Percentiles rank a stretch among this genome's conserved stretches.
Evolutionary conservation across 2,329 filamentous ascomycete genomes (phyloP).

Genomic region (Penicillium thymicola): DNA sequence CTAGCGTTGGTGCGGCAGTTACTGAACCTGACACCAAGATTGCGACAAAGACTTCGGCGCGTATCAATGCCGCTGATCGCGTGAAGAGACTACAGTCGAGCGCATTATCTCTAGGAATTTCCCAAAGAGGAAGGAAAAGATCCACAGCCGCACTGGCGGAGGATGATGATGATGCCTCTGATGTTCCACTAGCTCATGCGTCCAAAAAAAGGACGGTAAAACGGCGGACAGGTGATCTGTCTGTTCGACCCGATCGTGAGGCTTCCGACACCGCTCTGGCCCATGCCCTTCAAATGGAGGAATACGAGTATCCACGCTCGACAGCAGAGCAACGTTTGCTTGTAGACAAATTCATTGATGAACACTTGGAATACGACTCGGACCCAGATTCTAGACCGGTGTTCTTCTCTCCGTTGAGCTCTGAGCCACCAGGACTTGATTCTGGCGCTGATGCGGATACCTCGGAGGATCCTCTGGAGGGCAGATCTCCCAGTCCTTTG

Average conservation of each 20-base stretch:
- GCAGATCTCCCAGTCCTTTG: background rate
- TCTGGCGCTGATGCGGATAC: slow-evolving; percentile 9
- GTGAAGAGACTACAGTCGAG: slow-evolving; percentile 50
- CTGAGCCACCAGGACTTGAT: background rate
- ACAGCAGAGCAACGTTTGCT: slow-evolving; percentile 38
- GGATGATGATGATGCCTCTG: slow-evolving; percentile 36
- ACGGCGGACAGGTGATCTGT: slow-evolving; percentile 41
- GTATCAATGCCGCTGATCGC: slow-evolving; percentile 46
- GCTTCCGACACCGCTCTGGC: slow-evolving; percentile 54
- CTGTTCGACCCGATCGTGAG: slow-evolving; percentile 33
- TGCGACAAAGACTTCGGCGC: slow-evolving; percentile 27
- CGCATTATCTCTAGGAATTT: slow-evolving; percentile 44
- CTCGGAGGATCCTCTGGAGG: slow-evolving; percentile 17
- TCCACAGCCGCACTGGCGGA: slow-evolving; percentile 37
- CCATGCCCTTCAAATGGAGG: slow-evolving; percentile 55
- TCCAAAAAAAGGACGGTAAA: slow-evolving; percentile 52
- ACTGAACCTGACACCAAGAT: slow-evolving; percentile 44
- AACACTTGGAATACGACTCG: slow-evolving; percentile 18
- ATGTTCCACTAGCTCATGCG: slow-evolving; percentile 54
- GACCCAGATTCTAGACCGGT: background rate
- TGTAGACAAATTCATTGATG: slow-evolving; percentile 9
- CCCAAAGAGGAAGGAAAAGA: slow-evolving; percentile 43
- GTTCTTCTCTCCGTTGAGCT: background rate
- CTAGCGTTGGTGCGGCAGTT: slow-evolving; percentile 54
- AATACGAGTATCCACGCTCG: slow-evolving; percentile 40